Conservation (phyloP, 441 rosid species). For the Euphorbia schlechtendalii region DNA sequence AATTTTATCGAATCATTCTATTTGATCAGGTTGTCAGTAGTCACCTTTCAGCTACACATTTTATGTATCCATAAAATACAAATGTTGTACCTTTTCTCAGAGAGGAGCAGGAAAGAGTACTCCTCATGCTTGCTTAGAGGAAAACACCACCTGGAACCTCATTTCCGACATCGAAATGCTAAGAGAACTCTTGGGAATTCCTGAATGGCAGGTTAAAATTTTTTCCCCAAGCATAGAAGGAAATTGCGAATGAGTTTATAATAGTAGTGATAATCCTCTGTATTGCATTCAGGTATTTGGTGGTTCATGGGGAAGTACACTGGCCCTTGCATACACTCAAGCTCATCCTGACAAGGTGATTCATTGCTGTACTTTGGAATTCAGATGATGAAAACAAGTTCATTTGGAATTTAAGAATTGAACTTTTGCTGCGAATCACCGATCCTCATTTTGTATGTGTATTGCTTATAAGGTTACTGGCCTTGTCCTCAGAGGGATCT, state of each 20-base stretch:
- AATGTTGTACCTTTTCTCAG: conserved; percentile 23
- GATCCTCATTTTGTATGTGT: conserved; percentile 11
- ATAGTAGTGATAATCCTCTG: conserved; percentile 9
- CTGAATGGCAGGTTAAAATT: too few relatives aligned
- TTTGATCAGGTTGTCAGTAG: conserved; percentile 62
- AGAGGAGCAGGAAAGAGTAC: conserved; percentile 94
- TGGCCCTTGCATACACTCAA: conserved; percentile 82
- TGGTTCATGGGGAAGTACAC: conserved; percentile 99
- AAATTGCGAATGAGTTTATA: neutral
- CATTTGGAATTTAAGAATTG: neutral
- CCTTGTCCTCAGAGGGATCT: conserved; percentile 85
- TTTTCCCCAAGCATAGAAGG: too few relatives aligned
- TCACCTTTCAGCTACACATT: neutral
- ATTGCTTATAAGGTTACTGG: conserved; percentile 60
- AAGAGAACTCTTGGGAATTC: too few relatives aligned
- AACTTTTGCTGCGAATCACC: conserved; percentile 3
- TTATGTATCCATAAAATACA: conserved; percentile 3
- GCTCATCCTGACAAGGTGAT: conserved; percentile 77
- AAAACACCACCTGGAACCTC: conserved; percentile 85
- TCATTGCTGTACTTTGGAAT: conserved; percentile 12
- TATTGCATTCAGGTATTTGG: conserved; percentile 68
- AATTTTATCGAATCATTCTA: conserved; percentile 65
- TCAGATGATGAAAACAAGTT: conserved; percentile 6
- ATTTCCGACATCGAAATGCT: too few relatives aligned
- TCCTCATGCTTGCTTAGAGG: conserved; percentile 91